Evolutionary conservation across 257 asterid genomes (phyloP).

Genomic region (Solanum etuberosum): DNA sequence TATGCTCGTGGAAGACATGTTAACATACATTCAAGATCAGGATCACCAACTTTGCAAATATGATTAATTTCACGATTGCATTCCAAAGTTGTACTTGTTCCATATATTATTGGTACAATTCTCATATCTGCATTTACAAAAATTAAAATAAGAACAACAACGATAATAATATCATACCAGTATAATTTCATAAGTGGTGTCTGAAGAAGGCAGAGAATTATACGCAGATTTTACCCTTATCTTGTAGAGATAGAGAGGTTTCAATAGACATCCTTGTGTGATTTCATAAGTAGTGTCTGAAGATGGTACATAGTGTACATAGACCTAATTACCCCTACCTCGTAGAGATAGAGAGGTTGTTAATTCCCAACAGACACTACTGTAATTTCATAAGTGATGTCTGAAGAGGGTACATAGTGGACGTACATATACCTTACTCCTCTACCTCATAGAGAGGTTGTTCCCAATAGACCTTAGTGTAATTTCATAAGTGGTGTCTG

Average conservation of each 20-base stretch:
- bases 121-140: not conserved
- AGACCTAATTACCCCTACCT: not conserved
- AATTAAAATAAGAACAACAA: not conserved
- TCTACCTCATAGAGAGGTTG: not conserved
- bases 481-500: too few relatives aligned
- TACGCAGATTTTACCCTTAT: too few relatives aligned
- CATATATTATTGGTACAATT: not conserved
- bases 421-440: not conserved
- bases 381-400: not conserved
- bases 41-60: not conserved
- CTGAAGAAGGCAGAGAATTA: not conserved
- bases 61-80: not conserved
- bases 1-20: not conserved
- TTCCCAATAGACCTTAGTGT: not conserved
- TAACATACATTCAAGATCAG: not conserved
- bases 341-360: too few relatives aligned
- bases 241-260: not conserved
- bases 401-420: too few relatives aligned
- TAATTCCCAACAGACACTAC: rapidly evolving
- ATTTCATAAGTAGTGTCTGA: too few relatives aligned
- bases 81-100: not conserved
- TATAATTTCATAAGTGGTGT: too few relatives aligned
- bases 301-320: not conserved
- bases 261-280: not conserved
- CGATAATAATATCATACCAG: rapidly evolving